Evolutionary conservation across 169 alveolate genomes (phyloP).

Genomic region (Eimeria sp.): DNA sequence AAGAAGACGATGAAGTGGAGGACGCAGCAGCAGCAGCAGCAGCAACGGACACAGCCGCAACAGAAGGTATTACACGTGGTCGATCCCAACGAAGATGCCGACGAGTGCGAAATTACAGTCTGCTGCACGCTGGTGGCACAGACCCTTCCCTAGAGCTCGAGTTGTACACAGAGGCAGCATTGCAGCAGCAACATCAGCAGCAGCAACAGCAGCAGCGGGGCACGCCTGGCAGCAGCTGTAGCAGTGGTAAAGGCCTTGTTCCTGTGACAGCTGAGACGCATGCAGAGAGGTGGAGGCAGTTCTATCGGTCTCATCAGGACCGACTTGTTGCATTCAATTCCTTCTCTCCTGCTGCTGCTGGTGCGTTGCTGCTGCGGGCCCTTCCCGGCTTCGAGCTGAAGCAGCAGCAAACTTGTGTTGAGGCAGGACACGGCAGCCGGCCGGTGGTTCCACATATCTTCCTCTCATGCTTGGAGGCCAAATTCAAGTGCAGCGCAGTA

Average conservation of each 20-base stretch:
- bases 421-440: conserved; percentile 66
- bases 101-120: conserved; percentile 65
- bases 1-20: conserved; percentile 31
- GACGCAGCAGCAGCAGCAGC: conserved; percentile 33
- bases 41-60: conserved; percentile 13
- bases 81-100: conserved; percentile 67
- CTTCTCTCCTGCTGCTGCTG: conserved; percentile 69
- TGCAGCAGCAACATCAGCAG: conserved; percentile 61
- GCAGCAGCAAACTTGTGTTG: conserved; percentile 62
- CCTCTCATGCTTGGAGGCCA: conserved; percentile 10
- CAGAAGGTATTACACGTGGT: conserved; percentile 22
- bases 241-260: conserved; percentile 39
- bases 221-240: neutral
- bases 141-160: conserved; percentile 49
- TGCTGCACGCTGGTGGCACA: conserved; percentile 56
- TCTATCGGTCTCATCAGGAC: conserved; percentile 58
- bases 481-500: conserved; percentile 41
- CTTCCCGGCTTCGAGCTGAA: conserved; percentile 47
- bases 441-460: conserved; percentile 55
- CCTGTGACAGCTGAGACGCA: conserved; percentile 67
- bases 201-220: conserved; percentile 61
- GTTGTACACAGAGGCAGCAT: conserved; percentile 49
- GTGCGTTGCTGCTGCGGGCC: conserved; percentile 60
- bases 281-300: conserved; percentile 54
- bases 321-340: conserved; percentile 55